Conservation (phyloP, 495 filamentous ascomycete genomes). For the Xylaria castorea region DNA sequence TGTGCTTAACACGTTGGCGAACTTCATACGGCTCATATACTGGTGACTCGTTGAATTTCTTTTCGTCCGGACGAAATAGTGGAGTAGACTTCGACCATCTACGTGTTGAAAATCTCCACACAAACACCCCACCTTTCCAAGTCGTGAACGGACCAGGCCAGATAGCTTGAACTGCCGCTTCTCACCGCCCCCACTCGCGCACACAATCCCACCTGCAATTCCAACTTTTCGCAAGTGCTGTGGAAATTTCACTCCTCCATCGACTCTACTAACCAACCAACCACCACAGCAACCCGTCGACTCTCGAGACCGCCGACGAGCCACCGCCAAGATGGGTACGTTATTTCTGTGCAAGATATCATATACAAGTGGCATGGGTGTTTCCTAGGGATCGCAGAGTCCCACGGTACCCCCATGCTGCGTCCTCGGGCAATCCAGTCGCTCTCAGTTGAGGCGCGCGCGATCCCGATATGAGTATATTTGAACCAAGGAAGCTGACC, state of each 20-base stretch:
- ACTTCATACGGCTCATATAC: too few species aligned
- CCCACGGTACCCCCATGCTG: slow-evolving; percentile 49
- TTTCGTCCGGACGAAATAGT: too few species aligned
- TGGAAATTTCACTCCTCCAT: slow-evolving; percentile 30
- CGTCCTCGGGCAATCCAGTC: slow-evolving; percentile 26
- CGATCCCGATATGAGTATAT: slow-evolving; percentile 34
- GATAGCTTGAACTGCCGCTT: slow-evolving; percentile 41
- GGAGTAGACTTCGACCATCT: too few species aligned
- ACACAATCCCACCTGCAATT: slow-evolving; percentile 40
- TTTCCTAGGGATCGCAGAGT: slow-evolving; percentile 17
- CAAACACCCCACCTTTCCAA: not conserved
- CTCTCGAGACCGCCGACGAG: slow-evolving; percentile 45
- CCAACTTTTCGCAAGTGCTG: slow-evolving; percentile 27
- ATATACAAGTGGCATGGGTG: slow-evolving; percentile 33
- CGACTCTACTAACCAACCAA: slow-evolving; percentile 40
- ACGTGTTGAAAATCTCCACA: not conserved
- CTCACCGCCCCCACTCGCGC: slow-evolving; percentile 48
- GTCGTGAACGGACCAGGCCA: not conserved
- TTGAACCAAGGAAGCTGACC: slow-evolving; percentile 60
- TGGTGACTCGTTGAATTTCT: too few species aligned
- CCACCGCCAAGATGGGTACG: slow-evolving; percentile 61
- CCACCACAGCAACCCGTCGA: slow-evolving; percentile 44
- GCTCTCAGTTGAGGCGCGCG: slow-evolving; percentile 21
- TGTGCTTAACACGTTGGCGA: too few species aligned
- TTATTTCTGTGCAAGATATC: slow-evolving; percentile 34